Base-by-base conservation (phyloP, 2,329 filamentous ascomycete species). In the Aspergillus pseudoviridinutans region DNA sequence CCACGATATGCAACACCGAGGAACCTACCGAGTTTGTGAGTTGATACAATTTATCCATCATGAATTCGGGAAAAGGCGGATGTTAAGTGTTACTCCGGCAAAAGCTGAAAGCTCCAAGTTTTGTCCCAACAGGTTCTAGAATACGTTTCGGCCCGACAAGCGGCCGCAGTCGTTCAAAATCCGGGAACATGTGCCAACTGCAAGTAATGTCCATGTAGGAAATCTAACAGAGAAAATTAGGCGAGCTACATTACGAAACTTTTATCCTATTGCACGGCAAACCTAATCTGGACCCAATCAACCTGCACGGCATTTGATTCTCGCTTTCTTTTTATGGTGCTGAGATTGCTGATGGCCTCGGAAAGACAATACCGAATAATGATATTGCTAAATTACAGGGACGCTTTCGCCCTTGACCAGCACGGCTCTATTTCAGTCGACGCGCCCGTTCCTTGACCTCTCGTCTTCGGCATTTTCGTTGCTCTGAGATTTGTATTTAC, bases 41-140 rank as follows among this genome's bases (percentile, higher is more conserved):
- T 22, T 27, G 20, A 47, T 24, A 49, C 57, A 57, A 53, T 42
- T 52, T 50, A 51, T 50, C 57, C 50, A 50, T 61, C 42, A 25
- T 49, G 35, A 22, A 27, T 38, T 72, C 70, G 71, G 71, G 59
- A 71, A 73, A 72, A 72, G 68, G 69, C 70, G 70, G 70, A 61
- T 61, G 55, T 51, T 54, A 55, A 60, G 57, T 52, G 44, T 55
- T 28, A 20, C 52, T 51, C 58, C 67, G 62, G 62, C 49, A 63
- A 65, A 60, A 58, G 50, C 14, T 51, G 54, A 56, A 42, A 50
- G 22, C 17, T 29, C 52, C 32, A 44, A 29, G 53, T 10, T 41
- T 59, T 52, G 51, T 49, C 28, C 38, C 38, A 42, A 50, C 49
- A 50, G 42, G 29, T 35, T 61, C 29, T 60, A 58, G 47, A 29